Evolutionary conservation across 805 yeast species (phyloP).

Genomic region (Zygosaccharomyces lentus): DNA sequence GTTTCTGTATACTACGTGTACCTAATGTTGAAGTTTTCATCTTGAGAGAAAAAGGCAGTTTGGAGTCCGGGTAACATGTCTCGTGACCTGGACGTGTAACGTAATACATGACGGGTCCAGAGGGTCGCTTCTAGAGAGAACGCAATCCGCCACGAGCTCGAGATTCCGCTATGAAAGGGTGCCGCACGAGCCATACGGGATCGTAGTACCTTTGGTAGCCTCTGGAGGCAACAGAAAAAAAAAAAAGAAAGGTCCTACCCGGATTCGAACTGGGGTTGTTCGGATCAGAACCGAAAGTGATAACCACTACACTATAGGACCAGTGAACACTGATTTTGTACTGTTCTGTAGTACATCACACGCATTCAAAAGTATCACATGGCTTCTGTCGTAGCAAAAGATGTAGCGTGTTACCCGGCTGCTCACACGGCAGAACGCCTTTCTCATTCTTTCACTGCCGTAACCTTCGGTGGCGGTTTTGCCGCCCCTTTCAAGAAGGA

Average conservation of each 20-base stretch:
- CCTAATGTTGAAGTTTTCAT: neutral
- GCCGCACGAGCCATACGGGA: too few species aligned
- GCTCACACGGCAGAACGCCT: neutral
- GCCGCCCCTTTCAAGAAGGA: constrained; percentile 5
- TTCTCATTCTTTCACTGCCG: neutral
- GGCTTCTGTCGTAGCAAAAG: too few species aligned
- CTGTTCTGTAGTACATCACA: neutral
- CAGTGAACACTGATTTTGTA: constrained; percentile 14
- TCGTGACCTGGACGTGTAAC: neutral
- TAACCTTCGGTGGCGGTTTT: constrained; percentile 2
- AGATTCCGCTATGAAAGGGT: too few species aligned
- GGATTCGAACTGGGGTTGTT: constrained; percentile 82
- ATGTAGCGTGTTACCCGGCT: neutral
- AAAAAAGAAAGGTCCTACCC: constrained; percentile 61
- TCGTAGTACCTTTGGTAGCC: too few species aligned
- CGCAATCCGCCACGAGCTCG: too few species aligned
- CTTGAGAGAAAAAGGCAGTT: neutral
- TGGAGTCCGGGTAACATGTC: neutral
- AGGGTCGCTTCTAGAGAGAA: too few species aligned
- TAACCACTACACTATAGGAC: constrained; percentile 59
- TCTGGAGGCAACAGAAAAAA: too few species aligned
- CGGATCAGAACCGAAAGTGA: constrained; percentile 61
- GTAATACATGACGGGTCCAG: too few species aligned
- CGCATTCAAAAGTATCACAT: neutral
- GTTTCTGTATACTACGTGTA: too few species aligned